Base-by-base conservation (phyloP, 805 yeast species). In the Millerozyma acaciae region DNA sequence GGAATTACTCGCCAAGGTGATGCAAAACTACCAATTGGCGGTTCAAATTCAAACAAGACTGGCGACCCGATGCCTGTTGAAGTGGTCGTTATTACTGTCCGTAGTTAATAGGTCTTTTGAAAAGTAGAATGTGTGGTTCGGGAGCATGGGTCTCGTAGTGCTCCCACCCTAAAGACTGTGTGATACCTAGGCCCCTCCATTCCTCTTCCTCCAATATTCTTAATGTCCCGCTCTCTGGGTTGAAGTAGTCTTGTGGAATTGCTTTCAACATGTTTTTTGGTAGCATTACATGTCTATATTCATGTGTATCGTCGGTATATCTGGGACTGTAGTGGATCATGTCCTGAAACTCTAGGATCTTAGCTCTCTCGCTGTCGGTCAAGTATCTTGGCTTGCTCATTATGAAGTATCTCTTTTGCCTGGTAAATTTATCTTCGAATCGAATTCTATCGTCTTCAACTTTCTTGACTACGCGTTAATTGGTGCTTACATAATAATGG, bases 111-210 rank as follows among this genome's bases (percentile, higher is more conserved):
- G 84, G 76, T 51, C 89, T 73, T 61, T 69, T 72, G 50, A 93
- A 93, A 40, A 93, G 69, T 41, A 93, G 66, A 40, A 93, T 93
- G 55, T 93, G 98, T 16, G 99, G 99, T 60, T 93, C 99, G 27
- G 99, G 99, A 1, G 97, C 73, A 57, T 93, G 98, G 26, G 96
- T 89, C 52, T 93, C 98, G 54, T 90, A 93, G 60, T 93, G 98
- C 34, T 75, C 93, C 98, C 98, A 93, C 1, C 98, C 98, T 40
- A 93, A 68, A 22, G 95, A 84, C 60, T 93, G 99, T 5, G 97
- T 93, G 50, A 93, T 88, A 2, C 99, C 99, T 31, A 93, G 66
- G 1, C 97, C 97, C 58, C 99, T 74, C 99, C 99, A 93, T 61
- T 93, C 99, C 46, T 93, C 97, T 58, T 93, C 99, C 30, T 84